A percentile compares a stretch with the other conserved stretches of the same genome.
Evolutionary conservation across 495 filamentous ascomycete species (phyloP).

Genomic region (Hypoxylon trugodes): DNA sequence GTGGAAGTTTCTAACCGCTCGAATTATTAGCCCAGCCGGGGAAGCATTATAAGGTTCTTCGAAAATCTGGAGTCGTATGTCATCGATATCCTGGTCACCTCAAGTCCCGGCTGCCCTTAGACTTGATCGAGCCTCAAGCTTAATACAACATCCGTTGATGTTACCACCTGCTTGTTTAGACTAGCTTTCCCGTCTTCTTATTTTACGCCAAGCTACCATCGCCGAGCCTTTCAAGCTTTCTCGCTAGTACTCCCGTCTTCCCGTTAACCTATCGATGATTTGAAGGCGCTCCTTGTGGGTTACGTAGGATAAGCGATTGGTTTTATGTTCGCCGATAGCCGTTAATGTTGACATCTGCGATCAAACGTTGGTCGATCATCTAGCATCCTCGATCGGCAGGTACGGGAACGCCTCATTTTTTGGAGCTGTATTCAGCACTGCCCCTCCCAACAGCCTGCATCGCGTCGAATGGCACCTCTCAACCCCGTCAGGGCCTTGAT

Average conservation of each 20-base stretch:
- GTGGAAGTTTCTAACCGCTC: conserved; percentile 15
- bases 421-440: conserved; percentile 23
- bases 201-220: conserved; percentile 6
- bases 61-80: conserved; percentile 15
- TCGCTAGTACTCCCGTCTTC: conserved; percentile 8
- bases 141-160: conserved; percentile 27
- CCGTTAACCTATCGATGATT: background rate
- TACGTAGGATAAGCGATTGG: background rate
- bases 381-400: conserved; percentile 28
- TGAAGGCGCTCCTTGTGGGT: background rate
- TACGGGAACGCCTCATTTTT: conserved; percentile 9
- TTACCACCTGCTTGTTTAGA: conserved; percentile 36
- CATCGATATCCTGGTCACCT: conserved; percentile 22
- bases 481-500: background rate
- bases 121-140: conserved; percentile 36
- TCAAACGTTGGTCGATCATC: background rate
- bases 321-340: background rate
- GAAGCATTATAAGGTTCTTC: conserved; percentile 11
- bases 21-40: conserved; percentile 21
- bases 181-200: conserved; percentile 23
- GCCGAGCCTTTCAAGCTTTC: conserved; percentile 15
- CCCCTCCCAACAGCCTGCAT: background rate
- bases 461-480: background rate
- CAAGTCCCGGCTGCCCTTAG: conserved; percentile 16
- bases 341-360: background rate